phyloP scores from a whole-genome alignment of 2,329 filamentous ascomycete genomes.

The Ophiosphaerella herpotricha region DNA sequence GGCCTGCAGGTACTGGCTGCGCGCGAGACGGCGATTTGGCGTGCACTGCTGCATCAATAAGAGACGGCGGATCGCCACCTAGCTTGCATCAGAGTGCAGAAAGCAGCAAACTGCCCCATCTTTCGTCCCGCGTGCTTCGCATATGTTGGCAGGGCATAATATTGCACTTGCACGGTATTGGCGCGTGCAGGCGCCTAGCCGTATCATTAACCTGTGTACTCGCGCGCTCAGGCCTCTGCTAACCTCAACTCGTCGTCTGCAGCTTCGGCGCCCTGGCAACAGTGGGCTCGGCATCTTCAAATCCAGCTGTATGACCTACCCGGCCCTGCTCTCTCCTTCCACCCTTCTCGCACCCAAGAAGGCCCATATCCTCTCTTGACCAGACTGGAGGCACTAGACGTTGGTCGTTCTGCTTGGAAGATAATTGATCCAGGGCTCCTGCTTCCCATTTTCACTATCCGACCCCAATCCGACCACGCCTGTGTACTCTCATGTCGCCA shows the following conservation, averaged over 20 bases:
- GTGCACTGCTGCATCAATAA: slow-evolving; percentile 18
- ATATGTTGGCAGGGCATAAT: background rate
- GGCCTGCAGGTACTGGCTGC: slow-evolving; percentile 15
- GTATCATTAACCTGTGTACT: slow-evolving; percentile 12
- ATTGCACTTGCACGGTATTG: background rate
- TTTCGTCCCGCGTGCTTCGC: slow-evolving; percentile 12
- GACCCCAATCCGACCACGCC: slow-evolving; percentile 17
- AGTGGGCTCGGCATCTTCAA: slow-evolving; percentile 41
- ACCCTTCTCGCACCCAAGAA: slow-evolving; percentile 49
- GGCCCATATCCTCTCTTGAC: slow-evolving; percentile 32
- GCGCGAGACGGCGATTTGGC: slow-evolving; percentile 19
- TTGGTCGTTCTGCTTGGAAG: slow-evolving; percentile 32
- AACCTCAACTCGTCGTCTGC: slow-evolving; percentile 30
- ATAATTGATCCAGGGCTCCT: slow-evolving; percentile 24
- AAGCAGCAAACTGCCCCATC: slow-evolving; percentile 25
- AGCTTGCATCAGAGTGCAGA: slow-evolving; percentile 23
- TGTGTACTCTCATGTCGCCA: slow-evolving; percentile 29
- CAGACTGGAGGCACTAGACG: slow-evolving; percentile 27
- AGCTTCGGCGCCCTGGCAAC: slow-evolving; percentile 30
- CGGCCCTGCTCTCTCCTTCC: slow-evolving; percentile 30
- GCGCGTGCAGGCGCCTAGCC: slow-evolving; percentile 1
- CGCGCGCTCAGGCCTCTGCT: slow-evolving; percentile 30
- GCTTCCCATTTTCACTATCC: slow-evolving; percentile 30
- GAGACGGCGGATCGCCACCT: slow-evolving; percentile 25
- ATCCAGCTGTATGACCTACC: slow-evolving; percentile 40